Evolutionary conservation across 306 rosid species (phyloP).

Genomic region (Lupinus albus): DNA sequence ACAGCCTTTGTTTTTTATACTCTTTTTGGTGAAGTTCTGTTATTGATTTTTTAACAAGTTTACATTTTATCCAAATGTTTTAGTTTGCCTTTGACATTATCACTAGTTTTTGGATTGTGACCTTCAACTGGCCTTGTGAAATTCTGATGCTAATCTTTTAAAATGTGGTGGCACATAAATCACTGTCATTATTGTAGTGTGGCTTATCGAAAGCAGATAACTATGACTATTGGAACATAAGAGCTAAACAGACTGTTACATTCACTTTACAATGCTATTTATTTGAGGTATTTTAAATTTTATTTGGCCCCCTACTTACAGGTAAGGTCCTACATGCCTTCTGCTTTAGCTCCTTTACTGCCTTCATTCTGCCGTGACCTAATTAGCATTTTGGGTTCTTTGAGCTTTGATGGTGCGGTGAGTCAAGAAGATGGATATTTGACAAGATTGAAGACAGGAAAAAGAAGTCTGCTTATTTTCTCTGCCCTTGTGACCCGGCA

Average conservation of each 20-base stretch:
- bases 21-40: not conserved
- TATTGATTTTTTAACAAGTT: conserved; percentile 11
- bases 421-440: conserved; percentile 52
- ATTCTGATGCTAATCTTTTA: not conserved
- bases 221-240: not conserved
- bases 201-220: not conserved
- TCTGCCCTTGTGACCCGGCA: conserved; percentile 77
- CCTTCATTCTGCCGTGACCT: conserved; percentile 66
- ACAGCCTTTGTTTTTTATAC: not conserved
- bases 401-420: conserved; percentile 53
- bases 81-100: not conserved
- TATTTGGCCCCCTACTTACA: conserved; percentile 43
- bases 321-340: conserved; percentile 89
- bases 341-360: conserved; percentile 64
- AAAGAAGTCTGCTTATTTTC: conserved; percentile 77
- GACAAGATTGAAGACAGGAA: conserved; percentile 73
- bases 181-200: not conserved
- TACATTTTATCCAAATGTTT: not conserved
- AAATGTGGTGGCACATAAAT: not conserved
- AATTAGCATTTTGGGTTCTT: conserved; percentile 63
- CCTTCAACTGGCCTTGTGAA: not conserved
- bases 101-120: not conserved
- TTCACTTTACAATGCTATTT: not conserved
- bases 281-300: not conserved
- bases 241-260: not conserved